A percentile compares a stretch with the other conserved stretches of the same genome.
Evolutionary conservation across 306 rosid species (phyloP).

Genomic region (Dalbergia cultrata): DNA sequence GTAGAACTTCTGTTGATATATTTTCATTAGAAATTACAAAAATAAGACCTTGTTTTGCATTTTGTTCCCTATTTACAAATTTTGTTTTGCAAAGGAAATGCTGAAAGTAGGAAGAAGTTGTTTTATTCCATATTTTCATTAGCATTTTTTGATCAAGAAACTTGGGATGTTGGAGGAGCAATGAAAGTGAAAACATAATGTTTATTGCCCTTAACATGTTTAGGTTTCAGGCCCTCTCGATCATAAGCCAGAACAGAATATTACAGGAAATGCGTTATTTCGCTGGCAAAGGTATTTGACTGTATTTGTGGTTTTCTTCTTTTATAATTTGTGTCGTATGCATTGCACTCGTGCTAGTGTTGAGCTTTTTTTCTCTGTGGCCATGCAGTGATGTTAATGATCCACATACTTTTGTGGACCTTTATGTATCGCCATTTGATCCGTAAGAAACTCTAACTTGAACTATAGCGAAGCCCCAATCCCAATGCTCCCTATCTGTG

Average conservation of each 20-base stretch:
- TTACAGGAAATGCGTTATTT: constrained; percentile 80
- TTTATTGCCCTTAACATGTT: constrained; percentile 50
- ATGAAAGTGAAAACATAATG: constrained; percentile 23
- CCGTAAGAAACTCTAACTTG: constrained; percentile 70
- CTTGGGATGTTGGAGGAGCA: background rate
- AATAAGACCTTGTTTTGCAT: background rate
- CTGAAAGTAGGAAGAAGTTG: background rate
- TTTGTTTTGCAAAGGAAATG: background rate
- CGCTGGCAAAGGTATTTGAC: constrained; percentile 90
- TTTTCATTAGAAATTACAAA: background rate
- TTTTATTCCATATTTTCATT: background rate
- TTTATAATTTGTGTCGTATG: background rate
- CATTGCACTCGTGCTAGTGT: background rate
- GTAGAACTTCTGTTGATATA: background rate
- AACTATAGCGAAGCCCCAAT: constrained; percentile 28
- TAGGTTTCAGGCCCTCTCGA: constrained; percentile 96
- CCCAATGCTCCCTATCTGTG: background rate
- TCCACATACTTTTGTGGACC: constrained; percentile 91
- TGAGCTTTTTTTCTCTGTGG: constrained; percentile 30
- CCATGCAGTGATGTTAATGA: constrained; percentile 81
- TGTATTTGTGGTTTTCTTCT: constrained; percentile 5
- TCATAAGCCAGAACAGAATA: constrained; percentile 67
- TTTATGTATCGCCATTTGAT: constrained; percentile 76
- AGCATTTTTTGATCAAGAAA: background rate
- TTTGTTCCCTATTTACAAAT: background rate